phyloP scores from a whole-genome alignment of 257 asterid species.

The Solanum ossicruentum region DNA sequence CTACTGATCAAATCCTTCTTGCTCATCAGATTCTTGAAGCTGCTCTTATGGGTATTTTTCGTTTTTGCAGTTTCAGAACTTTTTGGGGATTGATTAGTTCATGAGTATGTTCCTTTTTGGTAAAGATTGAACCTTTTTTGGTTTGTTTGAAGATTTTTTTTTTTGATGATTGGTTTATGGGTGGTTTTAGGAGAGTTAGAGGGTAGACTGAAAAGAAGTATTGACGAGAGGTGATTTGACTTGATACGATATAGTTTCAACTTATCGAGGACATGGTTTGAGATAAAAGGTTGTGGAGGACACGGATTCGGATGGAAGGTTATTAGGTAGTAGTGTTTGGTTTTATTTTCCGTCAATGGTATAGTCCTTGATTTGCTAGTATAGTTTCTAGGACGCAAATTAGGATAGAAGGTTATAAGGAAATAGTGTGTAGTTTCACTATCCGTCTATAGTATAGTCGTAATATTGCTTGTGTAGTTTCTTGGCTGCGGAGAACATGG shows the following conservation, averaged over 20 bases:
- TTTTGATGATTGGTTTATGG: not conserved
- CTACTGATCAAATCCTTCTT: constrained; percentile 10
- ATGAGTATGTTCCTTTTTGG: too few species aligned
- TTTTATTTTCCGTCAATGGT: too few species aligned
- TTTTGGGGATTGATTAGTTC: too few species aligned
- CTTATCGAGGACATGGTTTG: not conserved
- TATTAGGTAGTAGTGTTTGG: too few species aligned
- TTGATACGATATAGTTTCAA: not conserved
- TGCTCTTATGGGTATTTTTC: constrained; percentile 8
- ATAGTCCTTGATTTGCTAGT: too few species aligned
- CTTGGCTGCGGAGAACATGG: not conserved
- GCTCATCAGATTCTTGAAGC: constrained; percentile 7
- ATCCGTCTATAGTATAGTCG: not conserved
- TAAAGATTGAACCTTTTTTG: not conserved
- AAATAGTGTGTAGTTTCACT: not conserved
- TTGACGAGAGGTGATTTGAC: not conserved
- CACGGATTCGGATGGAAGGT: not conserved
- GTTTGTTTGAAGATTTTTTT: not conserved
- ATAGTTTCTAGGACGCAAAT: too few species aligned
- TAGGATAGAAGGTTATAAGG: not conserved
- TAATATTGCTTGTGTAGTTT: not conserved
- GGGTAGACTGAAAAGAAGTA: not conserved
- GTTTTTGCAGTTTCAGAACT: not conserved
- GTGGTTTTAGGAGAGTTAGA: too few species aligned
- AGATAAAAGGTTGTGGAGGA: not conserved